These are phyloP conservation scores for Pestalotiopsis sp. DNA, from an alignment of 2,329 filamentous ascomycete species.

Conservation along the genomic window DNA sequence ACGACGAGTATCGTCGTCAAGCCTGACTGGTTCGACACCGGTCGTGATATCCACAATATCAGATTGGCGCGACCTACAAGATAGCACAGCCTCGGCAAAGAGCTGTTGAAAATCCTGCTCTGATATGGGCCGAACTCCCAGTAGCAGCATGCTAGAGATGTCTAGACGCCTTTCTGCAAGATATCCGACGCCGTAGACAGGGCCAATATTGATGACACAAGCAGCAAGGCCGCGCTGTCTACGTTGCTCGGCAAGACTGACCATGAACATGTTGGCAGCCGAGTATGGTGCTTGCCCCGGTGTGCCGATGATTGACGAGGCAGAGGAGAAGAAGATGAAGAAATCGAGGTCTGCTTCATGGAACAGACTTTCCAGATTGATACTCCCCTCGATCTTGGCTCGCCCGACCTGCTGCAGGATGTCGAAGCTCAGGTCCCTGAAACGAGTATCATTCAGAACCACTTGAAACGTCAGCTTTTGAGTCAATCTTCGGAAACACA, in stretches of 20 bases:
- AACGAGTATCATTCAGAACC: conserved; percentile 13
- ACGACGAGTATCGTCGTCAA: not conserved
- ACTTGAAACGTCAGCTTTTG: conserved; percentile 22
- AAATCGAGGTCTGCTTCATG: conserved; percentile 34
- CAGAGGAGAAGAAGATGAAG: conserved; percentile 36
- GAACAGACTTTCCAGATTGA: conserved; percentile 31
- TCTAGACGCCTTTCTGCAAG: not conserved
- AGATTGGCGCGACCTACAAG: conserved; percentile 20
- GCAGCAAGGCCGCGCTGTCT: conserved; percentile 12
- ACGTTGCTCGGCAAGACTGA: conserved; percentile 10
- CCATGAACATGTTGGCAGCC: conserved; percentile 18
- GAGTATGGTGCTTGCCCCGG: conserved; percentile 16
- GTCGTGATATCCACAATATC: not conserved
- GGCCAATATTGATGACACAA: conserved; percentile 15
- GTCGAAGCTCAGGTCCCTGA: no score
- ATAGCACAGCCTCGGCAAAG: conserved; percentile 41
- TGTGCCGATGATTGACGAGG: conserved; percentile 14
- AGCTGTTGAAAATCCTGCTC: conserved; percentile 40
- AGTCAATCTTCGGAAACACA: conserved; percentile 32
- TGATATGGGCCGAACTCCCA: not conserved
- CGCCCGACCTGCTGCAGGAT: no score
- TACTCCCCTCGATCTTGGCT: conserved; percentile 36
- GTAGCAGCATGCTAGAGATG: not conserved
- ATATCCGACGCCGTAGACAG: conserved; percentile 16
- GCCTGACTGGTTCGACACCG: not conserved